These are phyloP conservation scores for Cladobotryum mycophilum DNA, from an alignment of 2,329 filamentous ascomycete genomes.

Conservation along the genomic window DNA sequence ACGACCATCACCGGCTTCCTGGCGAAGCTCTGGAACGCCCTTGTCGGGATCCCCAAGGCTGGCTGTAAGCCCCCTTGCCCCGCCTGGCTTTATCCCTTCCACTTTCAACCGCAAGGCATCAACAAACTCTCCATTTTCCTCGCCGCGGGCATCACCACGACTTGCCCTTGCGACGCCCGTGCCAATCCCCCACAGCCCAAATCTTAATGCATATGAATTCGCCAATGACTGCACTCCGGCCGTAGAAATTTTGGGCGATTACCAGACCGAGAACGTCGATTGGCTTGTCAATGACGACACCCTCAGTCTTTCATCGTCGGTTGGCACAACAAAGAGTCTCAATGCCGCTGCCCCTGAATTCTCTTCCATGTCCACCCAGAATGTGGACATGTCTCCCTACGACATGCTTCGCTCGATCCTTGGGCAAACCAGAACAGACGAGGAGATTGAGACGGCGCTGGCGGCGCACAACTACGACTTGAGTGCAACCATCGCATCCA, in stretches of 20 bases:
- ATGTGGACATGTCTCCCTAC: constrained; percentile 92
- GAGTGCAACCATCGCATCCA: constrained; percentile 79
- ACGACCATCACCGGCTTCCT: constrained; percentile 85
- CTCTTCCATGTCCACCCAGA: constrained; percentile 51
- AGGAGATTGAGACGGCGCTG: constrained; percentile 89
- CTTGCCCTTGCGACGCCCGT: constrained; percentile 82
- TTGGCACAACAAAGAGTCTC: constrained; percentile 61
- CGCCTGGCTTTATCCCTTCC: constrained; percentile 75
- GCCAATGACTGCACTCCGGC: constrained; percentile 72
- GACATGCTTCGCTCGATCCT: constrained; percentile 96
- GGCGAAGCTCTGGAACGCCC: constrained; percentile 79
- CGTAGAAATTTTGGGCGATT: constrained; percentile 82
- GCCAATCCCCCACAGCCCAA: constrained; percentile 86
- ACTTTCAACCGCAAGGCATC: constrained; percentile 70
- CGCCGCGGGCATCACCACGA: constrained; percentile 85
- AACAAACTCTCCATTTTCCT: constrained; percentile 84
- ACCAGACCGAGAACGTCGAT: constrained; percentile 90
- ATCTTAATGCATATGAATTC: constrained; percentile 91
- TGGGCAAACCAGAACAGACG: constrained; percentile 80
- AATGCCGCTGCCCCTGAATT: constrained; percentile 80
- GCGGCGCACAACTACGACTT: constrained; percentile 88
- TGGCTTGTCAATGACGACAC: constrained; percentile 91
- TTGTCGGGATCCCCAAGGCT: constrained; percentile 76
- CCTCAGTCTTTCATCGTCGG: constrained; percentile 71
- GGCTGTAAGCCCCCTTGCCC: constrained; percentile 74